Conservation (phyloP, 2,329 filamentous ascomycete genomes). For the Nigrograna mackinnonii region DNA sequence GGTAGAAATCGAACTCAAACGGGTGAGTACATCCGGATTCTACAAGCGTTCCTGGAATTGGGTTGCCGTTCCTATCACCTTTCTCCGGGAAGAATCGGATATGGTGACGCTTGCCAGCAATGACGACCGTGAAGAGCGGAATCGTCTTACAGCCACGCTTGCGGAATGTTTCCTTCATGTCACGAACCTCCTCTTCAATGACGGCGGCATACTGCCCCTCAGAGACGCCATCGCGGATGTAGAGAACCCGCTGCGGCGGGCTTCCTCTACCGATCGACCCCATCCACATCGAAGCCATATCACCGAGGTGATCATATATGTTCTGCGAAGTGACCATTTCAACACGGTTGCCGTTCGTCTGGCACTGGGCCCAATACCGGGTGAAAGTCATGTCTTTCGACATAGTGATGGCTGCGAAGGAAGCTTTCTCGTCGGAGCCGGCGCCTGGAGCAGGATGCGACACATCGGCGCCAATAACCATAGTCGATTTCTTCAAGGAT, state of each 20-base stretch:
- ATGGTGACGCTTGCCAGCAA: slow-evolving; percentile 93
- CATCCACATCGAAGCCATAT: slow-evolving; percentile 69
- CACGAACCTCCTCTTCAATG: slow-evolving; percentile 73
- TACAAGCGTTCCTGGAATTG: slow-evolving; percentile 83
- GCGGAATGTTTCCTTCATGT: slow-evolving; percentile 67
- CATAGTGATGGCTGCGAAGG: slow-evolving; percentile 85
- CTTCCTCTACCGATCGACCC: slow-evolving; percentile 55
- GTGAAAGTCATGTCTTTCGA: slow-evolving; percentile 72
- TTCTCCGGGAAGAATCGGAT: slow-evolving; percentile 84
- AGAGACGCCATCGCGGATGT: slow-evolving; percentile 90
- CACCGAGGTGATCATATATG: slow-evolving; percentile 66
- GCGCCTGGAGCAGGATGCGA: slow-evolving; percentile 74
- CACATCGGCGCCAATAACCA: slow-evolving; percentile 90
- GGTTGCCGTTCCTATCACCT: slow-evolving; percentile 77
- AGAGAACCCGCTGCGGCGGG: slow-evolving; percentile 76
- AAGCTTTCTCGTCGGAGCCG: slow-evolving; percentile 54
- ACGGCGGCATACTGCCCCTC: slow-evolving; percentile 85
- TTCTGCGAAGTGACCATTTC: slow-evolving; percentile 77
- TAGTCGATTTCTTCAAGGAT: slow-evolving; percentile 53
- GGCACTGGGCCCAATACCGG: slow-evolving; percentile 76
- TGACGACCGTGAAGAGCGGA: slow-evolving; percentile 79
- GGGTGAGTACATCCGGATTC: slow-evolving; percentile 91
- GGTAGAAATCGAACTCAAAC: slow-evolving; percentile 85
- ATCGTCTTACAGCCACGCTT: slow-evolving; percentile 39
- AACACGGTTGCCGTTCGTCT: slow-evolving; percentile 80